Percentiles rank a stretch among this genome's conserved stretches.
These are phyloP conservation scores for Lithospermum erythrorhizon DNA, from an alignment of 257 asterid species.

Conservation along the genomic window DNA sequence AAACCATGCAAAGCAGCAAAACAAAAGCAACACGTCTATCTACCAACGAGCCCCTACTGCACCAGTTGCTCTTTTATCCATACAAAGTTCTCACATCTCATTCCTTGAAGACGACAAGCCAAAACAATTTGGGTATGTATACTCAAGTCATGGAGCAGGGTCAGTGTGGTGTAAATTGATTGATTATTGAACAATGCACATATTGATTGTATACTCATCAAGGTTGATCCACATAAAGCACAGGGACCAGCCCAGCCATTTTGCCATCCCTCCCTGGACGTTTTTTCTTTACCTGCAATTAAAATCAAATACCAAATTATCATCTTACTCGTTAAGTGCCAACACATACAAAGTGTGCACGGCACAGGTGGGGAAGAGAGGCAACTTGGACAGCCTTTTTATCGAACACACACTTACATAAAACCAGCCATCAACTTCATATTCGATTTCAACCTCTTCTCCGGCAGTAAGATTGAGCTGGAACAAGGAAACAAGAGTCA, in stretches of 20 bases:
- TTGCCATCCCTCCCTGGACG: constrained; percentile 95
- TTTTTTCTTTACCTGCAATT: constrained; percentile 84
- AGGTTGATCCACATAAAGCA: constrained; percentile 77
- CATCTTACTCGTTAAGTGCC: neutral
- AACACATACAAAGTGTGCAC: neutral
- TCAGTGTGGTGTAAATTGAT: neutral
- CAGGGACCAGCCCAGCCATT: constrained; percentile 95
- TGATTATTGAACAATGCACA: neutral
- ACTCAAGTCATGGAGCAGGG: neutral
- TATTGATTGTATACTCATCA: constrained; percentile 16
- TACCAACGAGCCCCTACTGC: neutral
- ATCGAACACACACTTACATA: constrained; percentile 49
- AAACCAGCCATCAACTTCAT: constrained; percentile 99
- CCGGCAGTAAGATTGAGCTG: constrained; percentile 93
- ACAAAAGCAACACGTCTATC: neutral
- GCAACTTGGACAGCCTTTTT: neutral
- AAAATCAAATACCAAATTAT: constrained; percentile 2
- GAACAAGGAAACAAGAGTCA: constrained; percentile 16
- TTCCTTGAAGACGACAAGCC: neutral
- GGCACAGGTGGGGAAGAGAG: neutral
- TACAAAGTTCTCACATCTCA: too few species aligned
- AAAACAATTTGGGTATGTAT: too few species aligned
- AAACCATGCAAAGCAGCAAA: neutral
- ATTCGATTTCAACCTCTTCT: constrained; percentile 85
- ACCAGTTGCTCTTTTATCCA: neutral